A percentile compares a stretch with the other conserved stretches of the same genome.
These are phyloP conservation scores for Calophaca sinica DNA, from an alignment of 306 rosid genomes.

Conservation along the genomic window DNA sequence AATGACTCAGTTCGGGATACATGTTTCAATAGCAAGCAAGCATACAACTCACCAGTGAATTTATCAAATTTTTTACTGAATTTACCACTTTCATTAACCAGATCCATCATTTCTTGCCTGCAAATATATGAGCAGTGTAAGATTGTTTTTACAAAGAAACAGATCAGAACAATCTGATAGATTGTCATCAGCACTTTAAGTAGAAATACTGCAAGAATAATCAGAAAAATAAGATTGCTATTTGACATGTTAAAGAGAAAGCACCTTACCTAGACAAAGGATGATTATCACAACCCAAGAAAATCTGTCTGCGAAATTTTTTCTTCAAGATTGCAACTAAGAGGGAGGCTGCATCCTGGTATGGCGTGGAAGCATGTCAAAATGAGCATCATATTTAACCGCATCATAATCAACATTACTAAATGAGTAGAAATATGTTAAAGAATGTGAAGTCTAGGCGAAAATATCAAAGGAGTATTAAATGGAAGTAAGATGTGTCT, in stretches of 20 bases:
- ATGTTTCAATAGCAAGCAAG: constrained; percentile 4
- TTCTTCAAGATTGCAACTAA: constrained; percentile 78
- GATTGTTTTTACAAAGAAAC: neutral
- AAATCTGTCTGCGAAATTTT: too few relatives aligned
- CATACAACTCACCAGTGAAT: constrained; percentile 67
- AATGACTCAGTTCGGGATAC: neutral
- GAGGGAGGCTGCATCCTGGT: constrained; percentile 94
- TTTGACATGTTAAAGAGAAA: too few relatives aligned
- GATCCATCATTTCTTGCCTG: constrained; percentile 97
- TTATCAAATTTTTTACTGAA: constrained; percentile 74
- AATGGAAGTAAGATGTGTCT: too few relatives aligned
- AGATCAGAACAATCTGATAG: neutral
- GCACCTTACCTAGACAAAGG: too few relatives aligned
- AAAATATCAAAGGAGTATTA: too few relatives aligned
- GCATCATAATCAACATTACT: too few relatives aligned
- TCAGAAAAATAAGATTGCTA: neutral
- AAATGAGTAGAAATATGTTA: constrained; percentile 4
- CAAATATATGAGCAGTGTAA: constrained; percentile 39
- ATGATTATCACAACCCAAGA: too few relatives aligned
- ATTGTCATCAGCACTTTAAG: neutral
- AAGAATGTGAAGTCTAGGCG: neutral
- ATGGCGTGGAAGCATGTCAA: constrained; percentile 33
- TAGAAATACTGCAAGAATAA: constrained; percentile 5
- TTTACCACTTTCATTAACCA: constrained; percentile 76
- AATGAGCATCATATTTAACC: constrained; percentile 37